Evolutionary conservation across 1,284 basidiomycete genomes (phyloP), one percentile per base, ranked within the genome.

Genomic region (Xerocomus minutiporus): DNA sequence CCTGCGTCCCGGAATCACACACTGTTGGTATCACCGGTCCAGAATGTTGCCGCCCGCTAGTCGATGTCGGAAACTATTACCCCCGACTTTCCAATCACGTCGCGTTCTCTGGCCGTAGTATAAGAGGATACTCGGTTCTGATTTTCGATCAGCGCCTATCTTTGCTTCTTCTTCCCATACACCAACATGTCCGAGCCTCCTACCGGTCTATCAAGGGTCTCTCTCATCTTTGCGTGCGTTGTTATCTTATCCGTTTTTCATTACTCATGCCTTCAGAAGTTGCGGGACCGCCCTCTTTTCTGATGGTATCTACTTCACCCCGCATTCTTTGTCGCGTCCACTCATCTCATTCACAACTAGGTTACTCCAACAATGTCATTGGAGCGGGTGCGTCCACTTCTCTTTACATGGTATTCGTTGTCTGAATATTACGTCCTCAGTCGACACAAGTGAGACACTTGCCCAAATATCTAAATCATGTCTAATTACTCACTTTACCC

Each of bases 221-320:
- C 86, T 48, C 80, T 90, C 63, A 87, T 90, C 63, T 89, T 90
- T 65, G 87, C 87, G 86, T 88, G 60, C 52, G 84, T 77, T 32
- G 35, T 36, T 3, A 46, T 39, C 6, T 32, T 20, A 48, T 57
- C 11, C 12, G 15, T 26, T 46, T 23, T 15, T 15, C 35, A 50
- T 34, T 17, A n/a, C 46, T 54, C 26, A 58, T 5, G 0, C 31
- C 11, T 29, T 46, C 15, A 8, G 45, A 40, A 89, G 86, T 15
- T 88, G 86, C 64, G 91, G 91, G 59, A 91, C 91, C 5, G 90
- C 90, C 41, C 75, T 93, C 50, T 92, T 93, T 74, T 90, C 88
- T 35, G 91, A 94, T 70, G 91, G 89, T 86, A 73, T n/a, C 47
- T 40, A 25, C 32, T 32, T 46, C 31, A 45, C 29, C 47, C 23